Evolutionary conservation across 2,329 filamentous ascomycete species (phyloP).

Genomic region (Ophiosphaerella korrae): DNA sequence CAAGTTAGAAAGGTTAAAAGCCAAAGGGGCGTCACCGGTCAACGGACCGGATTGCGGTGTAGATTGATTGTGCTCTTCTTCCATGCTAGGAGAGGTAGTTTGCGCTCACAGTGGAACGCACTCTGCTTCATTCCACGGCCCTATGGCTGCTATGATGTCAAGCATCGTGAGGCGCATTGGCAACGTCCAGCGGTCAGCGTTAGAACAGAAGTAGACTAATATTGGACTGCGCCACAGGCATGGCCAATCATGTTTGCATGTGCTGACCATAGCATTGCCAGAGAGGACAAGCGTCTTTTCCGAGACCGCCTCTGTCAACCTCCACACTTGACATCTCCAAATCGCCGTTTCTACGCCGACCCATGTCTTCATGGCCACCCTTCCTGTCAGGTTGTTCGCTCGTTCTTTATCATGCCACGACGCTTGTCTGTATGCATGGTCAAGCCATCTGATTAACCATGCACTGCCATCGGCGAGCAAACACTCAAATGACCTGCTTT

Average conservation of each 20-base stretch:
- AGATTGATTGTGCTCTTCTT: neutral
- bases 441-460: neutral
- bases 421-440: neutral
- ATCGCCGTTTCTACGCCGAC: neutral
- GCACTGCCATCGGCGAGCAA: neutral
- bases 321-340: neutral
- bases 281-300: neutral
- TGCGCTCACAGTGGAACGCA: neutral
- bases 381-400: neutral
- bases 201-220: neutral
- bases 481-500: neutral
- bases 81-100: neutral
- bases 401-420: neutral
- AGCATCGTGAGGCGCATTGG: neutral
- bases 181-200: conserved; percentile 6
- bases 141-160: conserved; percentile 3
- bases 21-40: conserved; percentile 1
- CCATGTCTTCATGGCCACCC: conserved; percentile 1
- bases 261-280: neutral
- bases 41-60: neutral
- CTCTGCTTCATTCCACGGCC: neutral
- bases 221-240: neutral
- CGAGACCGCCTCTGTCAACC: neutral
- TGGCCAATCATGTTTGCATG: neutral
- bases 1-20: neutral